phyloP scores from a whole-genome alignment of 441 rosid genomes.

The Macaranga tanarius region DNA sequence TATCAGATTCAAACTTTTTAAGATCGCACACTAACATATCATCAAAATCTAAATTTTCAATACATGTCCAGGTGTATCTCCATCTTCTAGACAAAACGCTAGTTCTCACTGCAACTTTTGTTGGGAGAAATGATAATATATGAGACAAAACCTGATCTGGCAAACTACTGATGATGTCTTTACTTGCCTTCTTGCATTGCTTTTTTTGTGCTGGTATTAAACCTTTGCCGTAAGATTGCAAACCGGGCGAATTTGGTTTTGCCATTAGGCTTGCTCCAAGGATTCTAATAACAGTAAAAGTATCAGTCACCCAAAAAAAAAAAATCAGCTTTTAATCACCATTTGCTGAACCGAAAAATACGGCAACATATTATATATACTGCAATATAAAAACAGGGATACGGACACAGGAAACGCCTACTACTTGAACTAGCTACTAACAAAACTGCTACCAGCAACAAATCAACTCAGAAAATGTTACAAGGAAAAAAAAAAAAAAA shows the following conservation, averaged over 20 bases:
- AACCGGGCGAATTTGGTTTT: not conserved
- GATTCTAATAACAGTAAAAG: not conserved
- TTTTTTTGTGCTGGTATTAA: not conserved
- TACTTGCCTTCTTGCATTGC: not conserved
- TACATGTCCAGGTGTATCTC: not conserved
- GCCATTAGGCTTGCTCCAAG: not conserved
- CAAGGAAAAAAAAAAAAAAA: too few relatives aligned
- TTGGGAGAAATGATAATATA: not conserved
- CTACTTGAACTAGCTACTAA: too few relatives aligned
- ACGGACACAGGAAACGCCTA: too few relatives aligned
- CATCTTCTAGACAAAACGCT: conserved; percentile 10
- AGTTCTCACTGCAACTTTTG: conserved; percentile 5
- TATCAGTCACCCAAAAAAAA: too few relatives aligned
- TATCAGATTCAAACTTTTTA: too few relatives aligned
- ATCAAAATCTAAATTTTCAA: not conserved
- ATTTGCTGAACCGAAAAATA: too few relatives aligned
- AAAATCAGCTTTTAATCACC: too few relatives aligned
- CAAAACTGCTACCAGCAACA: too few relatives aligned
- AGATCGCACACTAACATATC: not conserved
- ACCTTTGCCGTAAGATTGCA: too few relatives aligned
- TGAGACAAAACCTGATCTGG: not conserved
- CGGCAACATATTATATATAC: too few relatives aligned
- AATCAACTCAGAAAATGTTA: too few relatives aligned
- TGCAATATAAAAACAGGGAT: too few relatives aligned
- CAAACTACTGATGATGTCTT: not conserved